These are phyloP conservation scores for Phytophthora hibernalis DNA, from an alignment of 352 stramenopile species.

Conservation along the genomic window DNA sequence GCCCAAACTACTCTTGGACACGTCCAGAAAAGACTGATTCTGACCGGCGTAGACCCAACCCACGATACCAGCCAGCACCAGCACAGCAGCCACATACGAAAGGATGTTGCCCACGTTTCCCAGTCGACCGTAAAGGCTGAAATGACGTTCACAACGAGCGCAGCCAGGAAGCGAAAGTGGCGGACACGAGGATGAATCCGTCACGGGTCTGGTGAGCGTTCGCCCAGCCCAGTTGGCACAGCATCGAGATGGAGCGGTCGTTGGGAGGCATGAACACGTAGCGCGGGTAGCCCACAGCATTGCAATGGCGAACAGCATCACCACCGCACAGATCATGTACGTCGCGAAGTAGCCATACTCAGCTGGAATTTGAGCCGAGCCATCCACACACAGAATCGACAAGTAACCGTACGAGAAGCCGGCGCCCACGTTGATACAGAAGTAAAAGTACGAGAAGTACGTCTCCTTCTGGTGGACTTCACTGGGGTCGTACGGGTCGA, in stretches of 20 bases:
- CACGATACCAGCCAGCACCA: constrained; percentile 39
- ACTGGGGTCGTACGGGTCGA: constrained; percentile 51
- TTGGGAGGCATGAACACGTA: constrained; percentile 58
- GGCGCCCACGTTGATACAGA: constrained; percentile 77
- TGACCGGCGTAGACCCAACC: constrained; percentile 49
- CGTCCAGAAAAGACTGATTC: constrained; percentile 50
- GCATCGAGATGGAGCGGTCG: constrained; percentile 50
- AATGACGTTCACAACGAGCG: constrained; percentile 58
- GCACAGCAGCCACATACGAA: constrained; percentile 46
- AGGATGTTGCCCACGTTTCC: constrained; percentile 44
- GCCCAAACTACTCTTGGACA: constrained; percentile 39
- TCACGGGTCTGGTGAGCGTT: constrained; percentile 35
- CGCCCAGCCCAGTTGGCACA: constrained; percentile 43
- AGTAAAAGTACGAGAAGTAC: constrained; percentile 90
- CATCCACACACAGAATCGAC: constrained; percentile 83
- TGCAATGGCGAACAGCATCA: constrained; percentile 48
- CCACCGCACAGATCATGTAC: constrained; percentile 60
- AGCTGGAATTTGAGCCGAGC: constrained; percentile 62
- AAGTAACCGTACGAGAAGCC: constrained; percentile 80
- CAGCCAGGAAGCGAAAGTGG: constrained; percentile 43
- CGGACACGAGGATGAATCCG: constrained; percentile 38
- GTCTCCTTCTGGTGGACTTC: constrained; percentile 62
- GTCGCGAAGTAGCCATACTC: constrained; percentile 86
- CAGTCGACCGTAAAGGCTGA: constrained; percentile 44
- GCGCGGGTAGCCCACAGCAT: constrained; percentile 55